Evolutionary conservation across 2,329 filamentous ascomycete species (phyloP).

Genomic region (Penicillium thymicola): DNA sequence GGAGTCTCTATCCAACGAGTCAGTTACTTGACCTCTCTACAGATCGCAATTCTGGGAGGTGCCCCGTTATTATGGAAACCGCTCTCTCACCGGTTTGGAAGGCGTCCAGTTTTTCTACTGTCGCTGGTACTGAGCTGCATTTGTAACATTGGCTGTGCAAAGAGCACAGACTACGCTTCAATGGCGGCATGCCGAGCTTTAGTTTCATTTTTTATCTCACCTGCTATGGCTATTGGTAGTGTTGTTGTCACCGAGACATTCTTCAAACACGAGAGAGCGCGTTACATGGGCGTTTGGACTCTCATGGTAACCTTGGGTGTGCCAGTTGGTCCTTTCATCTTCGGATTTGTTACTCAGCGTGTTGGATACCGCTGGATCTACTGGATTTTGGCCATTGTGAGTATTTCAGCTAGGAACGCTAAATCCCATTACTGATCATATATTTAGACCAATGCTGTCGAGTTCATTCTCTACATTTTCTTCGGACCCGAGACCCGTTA

Average conservation of each 20-base stretch:
- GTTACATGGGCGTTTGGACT: constrained; percentile 58
- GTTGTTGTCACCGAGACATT: constrained; percentile 57
- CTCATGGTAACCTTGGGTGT: constrained; percentile 49
- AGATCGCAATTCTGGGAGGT: constrained; percentile 53
- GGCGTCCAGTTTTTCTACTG: constrained; percentile 54
- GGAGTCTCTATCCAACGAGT: constrained; percentile 48
- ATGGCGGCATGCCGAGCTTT: constrained; percentile 53
- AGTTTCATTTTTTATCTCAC: constrained; percentile 53
- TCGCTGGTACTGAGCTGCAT: constrained; percentile 48
- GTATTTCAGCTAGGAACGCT: constrained; percentile 14
- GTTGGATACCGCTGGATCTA: constrained; percentile 59
- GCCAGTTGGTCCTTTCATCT: constrained; percentile 39
- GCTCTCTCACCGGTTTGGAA: constrained; percentile 52
- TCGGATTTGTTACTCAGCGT: constrained; percentile 48
- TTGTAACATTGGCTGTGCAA: constrained; percentile 55
- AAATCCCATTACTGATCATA: neutral
- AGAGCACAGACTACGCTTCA: constrained; percentile 47
- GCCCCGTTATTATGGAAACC: constrained; percentile 58
- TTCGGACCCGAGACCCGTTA: constrained; percentile 56
- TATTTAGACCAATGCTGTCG: constrained; percentile 50
- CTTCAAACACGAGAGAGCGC: constrained; percentile 52
- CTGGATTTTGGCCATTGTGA: constrained; percentile 55
- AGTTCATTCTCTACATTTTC: constrained; percentile 55
- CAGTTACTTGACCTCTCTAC: constrained; percentile 55
- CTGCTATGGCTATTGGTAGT: constrained; percentile 52